Evolutionary conservation across 2,329 filamentous ascomycete species (phyloP), one percentile per base, ranked within the genome.

Genomic region (Curvularia sp.): DNA sequence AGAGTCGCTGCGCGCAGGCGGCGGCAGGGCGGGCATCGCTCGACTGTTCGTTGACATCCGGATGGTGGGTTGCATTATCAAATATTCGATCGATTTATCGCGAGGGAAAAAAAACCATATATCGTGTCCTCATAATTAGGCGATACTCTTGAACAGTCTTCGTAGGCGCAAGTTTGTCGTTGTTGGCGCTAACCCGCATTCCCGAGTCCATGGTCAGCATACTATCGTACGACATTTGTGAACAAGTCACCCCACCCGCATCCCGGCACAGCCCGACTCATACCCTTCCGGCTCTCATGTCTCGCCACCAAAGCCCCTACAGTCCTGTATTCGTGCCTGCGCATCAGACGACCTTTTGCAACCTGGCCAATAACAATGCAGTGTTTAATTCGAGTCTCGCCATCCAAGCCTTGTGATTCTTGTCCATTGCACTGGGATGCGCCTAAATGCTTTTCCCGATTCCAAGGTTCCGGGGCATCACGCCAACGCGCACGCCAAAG

Each of bases 191-290:
- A 49, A 39, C 34, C 47, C 47, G 21, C 47, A 49, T 13, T 49
- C 32, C 47, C 47, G 15, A 28, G 23, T 9, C 8, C 34, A 27
- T 23, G 48, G 48, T 56, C 49, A 34, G 36, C 27, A 27, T 30
- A 56, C 48, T 15, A 52, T 56, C 53, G 53, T 56, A 56, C 53
- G 53, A 52, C 53, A 9, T 30, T 43, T 41, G 49, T 30, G 19
- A 39, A 52, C 23, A 18, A 19, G 41, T 56, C 53, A 56, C 53
- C 39, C 53, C 53, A 56, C 53, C 42, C 23, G 19, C 30, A 52
- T 52, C 9, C 48, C 53, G 48, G 53, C 48, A 52, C 19, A 28
- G 47, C 30, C 53, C 53, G 39, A 52, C 27, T 12, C 21, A 27
- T 47, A 43, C 53, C 39, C 23, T 38, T n/a, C 27, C 4, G 19